Conservation (phyloP, 169 alveolate genomes). For the Plasmodium ovale region DNA sequence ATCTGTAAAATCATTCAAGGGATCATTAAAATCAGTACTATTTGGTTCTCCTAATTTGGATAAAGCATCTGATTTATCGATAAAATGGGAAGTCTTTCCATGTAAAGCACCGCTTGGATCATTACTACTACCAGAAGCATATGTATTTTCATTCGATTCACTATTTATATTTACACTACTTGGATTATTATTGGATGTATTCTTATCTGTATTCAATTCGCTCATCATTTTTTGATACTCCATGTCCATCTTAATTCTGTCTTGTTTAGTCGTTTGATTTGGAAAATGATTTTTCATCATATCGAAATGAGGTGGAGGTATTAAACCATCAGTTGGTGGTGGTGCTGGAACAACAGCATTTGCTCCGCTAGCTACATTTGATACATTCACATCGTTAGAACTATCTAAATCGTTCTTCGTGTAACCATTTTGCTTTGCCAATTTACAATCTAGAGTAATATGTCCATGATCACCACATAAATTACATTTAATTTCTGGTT, state of each 20-base stretch:
- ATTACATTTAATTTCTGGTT: constrained; percentile 86
- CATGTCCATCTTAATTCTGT: constrained; percentile 48
- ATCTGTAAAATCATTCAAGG: background rate
- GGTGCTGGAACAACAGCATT: constrained; percentile 40
- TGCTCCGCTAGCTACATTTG: too few species aligned
- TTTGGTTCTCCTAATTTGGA: background rate
- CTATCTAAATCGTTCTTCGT: constrained; percentile 6
- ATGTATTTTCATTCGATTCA: constrained; percentile 17
- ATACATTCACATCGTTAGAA: background rate
- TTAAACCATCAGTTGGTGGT: constrained; percentile 21
- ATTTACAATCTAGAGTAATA: constrained; percentile 92
- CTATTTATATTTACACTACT: background rate
- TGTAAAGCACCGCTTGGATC: too few species aligned
- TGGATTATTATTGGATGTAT: background rate
- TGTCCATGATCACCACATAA: constrained; percentile 94
- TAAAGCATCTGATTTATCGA: too few species aligned
- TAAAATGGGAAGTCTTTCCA: background rate
- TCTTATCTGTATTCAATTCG: constrained; percentile 37
- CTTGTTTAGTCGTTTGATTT: background rate
- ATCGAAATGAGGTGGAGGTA: background rate
- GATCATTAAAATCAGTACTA: constrained; percentile 5
- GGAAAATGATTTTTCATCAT: background rate
- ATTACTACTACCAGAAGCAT: background rate
- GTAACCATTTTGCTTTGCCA: constrained; percentile 77
- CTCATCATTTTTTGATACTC: constrained; percentile 71